Evolutionary conservation across 2,329 filamentous ascomycete species (phyloP).

Genomic region (Claviceps sp.): DNA sequence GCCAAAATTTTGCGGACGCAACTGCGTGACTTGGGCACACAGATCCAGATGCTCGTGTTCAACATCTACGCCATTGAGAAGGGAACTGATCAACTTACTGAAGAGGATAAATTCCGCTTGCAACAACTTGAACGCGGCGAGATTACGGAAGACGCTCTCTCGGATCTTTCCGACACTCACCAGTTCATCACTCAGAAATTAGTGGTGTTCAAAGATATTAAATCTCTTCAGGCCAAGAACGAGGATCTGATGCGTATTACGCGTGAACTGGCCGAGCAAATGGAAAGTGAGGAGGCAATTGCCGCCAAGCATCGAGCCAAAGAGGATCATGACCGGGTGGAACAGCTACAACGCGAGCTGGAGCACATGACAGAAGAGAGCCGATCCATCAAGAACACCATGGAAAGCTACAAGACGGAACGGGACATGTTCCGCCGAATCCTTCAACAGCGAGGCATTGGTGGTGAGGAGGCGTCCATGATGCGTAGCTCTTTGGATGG

Average conservation of each 20-base stretch:
- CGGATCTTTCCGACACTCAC: slow-evolving; percentile 72
- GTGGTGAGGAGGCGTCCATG: slow-evolving; percentile 50
- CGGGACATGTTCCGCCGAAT: slow-evolving; percentile 96
- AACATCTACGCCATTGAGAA: slow-evolving; percentile 74
- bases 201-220: slow-evolving; percentile 77
- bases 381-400: slow-evolving; percentile 64
- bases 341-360: slow-evolving; percentile 57
- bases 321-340: slow-evolving; percentile 58
- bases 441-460: slow-evolving; percentile 55
- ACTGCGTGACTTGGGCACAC: slow-evolving; percentile 75
- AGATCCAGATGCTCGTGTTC: slow-evolving; percentile 81
- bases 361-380: slow-evolving; percentile 73
- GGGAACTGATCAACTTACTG: slow-evolving; percentile 56
- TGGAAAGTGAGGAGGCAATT: slow-evolving; percentile 81
- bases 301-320: slow-evolving; percentile 49
- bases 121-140: slow-evolving; percentile 68
- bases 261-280: slow-evolving; percentile 70
- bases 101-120: slow-evolving; percentile 61
- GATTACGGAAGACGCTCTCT: slow-evolving; percentile 53
- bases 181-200: slow-evolving; percentile 80
- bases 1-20: slow-evolving; percentile 71
- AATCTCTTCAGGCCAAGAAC: slow-evolving; percentile 79
- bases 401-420: slow-evolving; percentile 89
- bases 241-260: slow-evolving; percentile 70
- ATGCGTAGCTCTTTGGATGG: slow-evolving; percentile 60